Percentiles rank a stretch among this genome's conserved stretches.
Conservation (phyloP, 176 grass and related monocot species). For the Aegilops sharonensis region DNA sequence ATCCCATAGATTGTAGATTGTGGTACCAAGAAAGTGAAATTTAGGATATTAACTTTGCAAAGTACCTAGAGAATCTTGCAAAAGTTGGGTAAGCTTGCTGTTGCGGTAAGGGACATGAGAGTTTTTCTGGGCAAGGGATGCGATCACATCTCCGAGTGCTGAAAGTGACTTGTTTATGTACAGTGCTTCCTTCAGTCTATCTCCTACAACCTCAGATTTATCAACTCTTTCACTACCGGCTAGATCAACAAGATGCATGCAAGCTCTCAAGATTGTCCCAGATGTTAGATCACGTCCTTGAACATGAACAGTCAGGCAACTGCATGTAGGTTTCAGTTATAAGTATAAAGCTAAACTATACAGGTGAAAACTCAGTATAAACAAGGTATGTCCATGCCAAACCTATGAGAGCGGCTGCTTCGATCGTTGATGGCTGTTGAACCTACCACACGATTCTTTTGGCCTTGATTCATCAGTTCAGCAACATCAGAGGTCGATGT, state of each 20-base stretch:
- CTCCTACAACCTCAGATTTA: constrained; percentile 83
- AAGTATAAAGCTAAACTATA: constrained; percentile 25
- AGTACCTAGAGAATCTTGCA: constrained; percentile 93
- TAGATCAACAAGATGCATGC: constrained; percentile 93
- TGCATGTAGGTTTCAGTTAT: constrained; percentile 37
- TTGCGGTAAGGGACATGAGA: constrained; percentile 84
- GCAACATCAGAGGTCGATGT: constrained; percentile 63
- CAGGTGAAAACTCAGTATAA: constrained; percentile 18
- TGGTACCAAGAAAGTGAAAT: constrained; percentile 20
- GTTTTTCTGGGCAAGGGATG: constrained; percentile 84
- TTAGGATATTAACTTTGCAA: background rate
- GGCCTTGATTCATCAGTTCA: constrained; percentile 80
- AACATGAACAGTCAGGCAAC: constrained; percentile 88
- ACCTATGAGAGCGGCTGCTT: constrained; percentile 96
- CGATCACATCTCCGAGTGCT: constrained; percentile 90
- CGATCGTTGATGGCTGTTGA: constrained; percentile 83
- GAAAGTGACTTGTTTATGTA: constrained; percentile 94
- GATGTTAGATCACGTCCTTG: constrained; percentile 75
- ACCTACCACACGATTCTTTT: constrained; percentile 66
- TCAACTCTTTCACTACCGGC: constrained; percentile 90
- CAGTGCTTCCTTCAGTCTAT: constrained; percentile 83
- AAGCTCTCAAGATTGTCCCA: constrained; percentile 53
- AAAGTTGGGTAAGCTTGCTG: constrained; percentile 91
- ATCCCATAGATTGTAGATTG: constrained; percentile 10
- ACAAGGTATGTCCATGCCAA: constrained; percentile 2